Conservation (phyloP, 2,329 filamentous ascomycete genomes). For the Venturiaceae sp. region DNA sequence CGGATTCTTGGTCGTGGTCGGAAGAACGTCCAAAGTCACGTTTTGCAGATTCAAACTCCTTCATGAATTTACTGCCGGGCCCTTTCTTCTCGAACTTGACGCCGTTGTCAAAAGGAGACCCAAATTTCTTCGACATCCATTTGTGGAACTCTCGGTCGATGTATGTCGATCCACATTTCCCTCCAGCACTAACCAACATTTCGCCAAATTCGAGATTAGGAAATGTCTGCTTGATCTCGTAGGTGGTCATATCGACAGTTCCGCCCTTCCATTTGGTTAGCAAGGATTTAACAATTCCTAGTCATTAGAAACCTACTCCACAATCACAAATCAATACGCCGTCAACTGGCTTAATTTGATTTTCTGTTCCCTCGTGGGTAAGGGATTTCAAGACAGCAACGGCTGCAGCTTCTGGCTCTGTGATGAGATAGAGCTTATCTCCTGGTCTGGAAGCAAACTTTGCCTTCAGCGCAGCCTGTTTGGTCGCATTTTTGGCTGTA, state of each 20-base stretch:
- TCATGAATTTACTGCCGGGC: slow-evolving; percentile 24
- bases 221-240: slow-evolving; percentile 8
- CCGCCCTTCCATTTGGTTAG: slow-evolving; percentile 20
- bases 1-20: neutral
- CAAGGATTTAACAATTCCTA: neutral
- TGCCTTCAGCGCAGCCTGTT: slow-evolving; percentile 11
- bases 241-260: slow-evolving; percentile 17
- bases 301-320: neutral
- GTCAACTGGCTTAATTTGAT: neutral
- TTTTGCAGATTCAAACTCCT: slow-evolving; percentile 22
- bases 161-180: slow-evolving; percentile 23
- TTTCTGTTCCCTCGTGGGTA: neutral
- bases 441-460: slow-evolving; percentile 13
- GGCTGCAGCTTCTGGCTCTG: slow-evolving; percentile 17
- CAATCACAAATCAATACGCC: neutral
- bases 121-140: slow-evolving; percentile 20
- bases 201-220: slow-evolving; percentile 13
- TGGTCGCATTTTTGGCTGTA: slow-evolving; percentile 14
- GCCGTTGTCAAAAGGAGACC: slow-evolving; percentile 15
- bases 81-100: slow-evolving; percentile 16
- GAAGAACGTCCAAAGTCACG: slow-evolving; percentile 18
- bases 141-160: slow-evolving; percentile 24
- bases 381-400: neutral
- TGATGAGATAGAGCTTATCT: slow-evolving; percentile 16
- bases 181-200: slow-evolving; percentile 13